A percentile compares a stretch with the other conserved stretches of the same genome.
phyloP scores from a whole-genome alignment of 2,329 filamentous ascomycete species.

The Colletotrichum acutatum region DNA sequence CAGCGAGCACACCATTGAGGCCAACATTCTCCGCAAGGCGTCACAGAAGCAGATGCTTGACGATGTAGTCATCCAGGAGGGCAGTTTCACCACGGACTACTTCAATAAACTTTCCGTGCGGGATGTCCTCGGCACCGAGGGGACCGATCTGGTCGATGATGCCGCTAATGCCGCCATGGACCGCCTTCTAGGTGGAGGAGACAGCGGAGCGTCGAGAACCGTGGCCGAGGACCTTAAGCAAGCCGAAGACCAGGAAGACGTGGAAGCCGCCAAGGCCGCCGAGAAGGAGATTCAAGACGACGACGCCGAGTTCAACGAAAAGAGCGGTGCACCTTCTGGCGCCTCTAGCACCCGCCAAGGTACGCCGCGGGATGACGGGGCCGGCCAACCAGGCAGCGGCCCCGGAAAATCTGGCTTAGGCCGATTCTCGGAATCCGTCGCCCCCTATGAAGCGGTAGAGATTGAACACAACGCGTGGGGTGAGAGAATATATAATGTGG shows the following conservation, averaged over 20 bases:
- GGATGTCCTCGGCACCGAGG: conserved; percentile 71
- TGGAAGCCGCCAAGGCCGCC: conserved; percentile 85
- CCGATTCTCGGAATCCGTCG: conserved; percentile 48
- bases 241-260: conserved; percentile 93
- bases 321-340: conserved; percentile 58
- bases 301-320: conserved; percentile 85
- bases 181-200: conserved; percentile 77
- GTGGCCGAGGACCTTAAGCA: conserved; percentile 83
- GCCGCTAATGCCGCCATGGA: conserved; percentile 88
- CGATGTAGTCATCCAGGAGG: conserved; percentile 98
- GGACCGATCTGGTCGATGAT: conserved; percentile 67
- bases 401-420: conserved; percentile 49
- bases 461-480: conserved; percentile 70
- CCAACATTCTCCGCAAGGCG: conserved; percentile 95
- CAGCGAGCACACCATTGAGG: conserved; percentile 94
- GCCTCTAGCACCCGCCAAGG: conserved; percentile 62
- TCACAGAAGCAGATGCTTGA: conserved; percentile 98
- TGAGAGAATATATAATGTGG: conserved; percentile 69
- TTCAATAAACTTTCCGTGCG: conserved; percentile 83
- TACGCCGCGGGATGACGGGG: conserved; percentile 57
- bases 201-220: conserved; percentile 68
- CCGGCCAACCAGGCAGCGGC: conserved; percentile 43
- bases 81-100: conserved; percentile 97
- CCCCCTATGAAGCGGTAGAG: conserved; percentile 50
- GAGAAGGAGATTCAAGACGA: conserved; percentile 91